phyloP scores from a whole-genome alignment of 176 grass and related monocot species.

The Rhynchospora breviuscula region DNA sequence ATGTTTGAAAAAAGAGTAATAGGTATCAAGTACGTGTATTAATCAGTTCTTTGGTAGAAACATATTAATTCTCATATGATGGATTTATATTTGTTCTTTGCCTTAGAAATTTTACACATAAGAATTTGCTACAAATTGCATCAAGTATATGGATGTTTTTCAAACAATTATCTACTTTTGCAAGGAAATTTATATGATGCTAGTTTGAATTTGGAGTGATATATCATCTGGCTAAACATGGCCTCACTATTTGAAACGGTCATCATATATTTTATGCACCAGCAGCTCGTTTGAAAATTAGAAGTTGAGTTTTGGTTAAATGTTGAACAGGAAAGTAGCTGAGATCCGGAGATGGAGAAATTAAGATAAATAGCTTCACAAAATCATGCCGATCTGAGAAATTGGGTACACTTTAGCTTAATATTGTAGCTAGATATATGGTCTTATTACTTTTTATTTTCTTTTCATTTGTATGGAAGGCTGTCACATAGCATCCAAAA shows the following conservation, averaged over 20 bases:
- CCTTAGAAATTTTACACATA: background rate
- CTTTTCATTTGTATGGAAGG: background rate
- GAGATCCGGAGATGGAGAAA: background rate
- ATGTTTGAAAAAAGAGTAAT: background rate
- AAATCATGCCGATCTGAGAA: background rate
- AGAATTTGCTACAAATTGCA: background rate
- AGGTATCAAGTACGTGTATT: too few species aligned
- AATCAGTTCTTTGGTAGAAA: too few species aligned
- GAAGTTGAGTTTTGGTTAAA: background rate
- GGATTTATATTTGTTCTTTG: background rate
- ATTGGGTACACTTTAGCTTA: background rate
- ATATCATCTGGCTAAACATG: background rate
- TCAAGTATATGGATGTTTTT: background rate
- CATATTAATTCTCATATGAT: too few species aligned
- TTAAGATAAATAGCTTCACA: background rate
- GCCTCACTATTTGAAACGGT: background rate
- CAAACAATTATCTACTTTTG: background rate
- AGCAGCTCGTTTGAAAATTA: background rate
- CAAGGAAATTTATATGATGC: background rate
- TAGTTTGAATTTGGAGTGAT: background rate
- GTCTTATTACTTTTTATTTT: background rate
- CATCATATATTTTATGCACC: background rate
- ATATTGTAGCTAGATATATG: background rate
- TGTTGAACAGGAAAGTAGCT: slow-evolving; percentile 4
- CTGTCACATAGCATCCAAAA: background rate